A percentile compares a stretch with the other conserved stretches of the same genome.
These are phyloP conservation scores for Nannochloris sp. DNA, from an alignment of 139 green algal species.

Conservation along the genomic window DNA sequence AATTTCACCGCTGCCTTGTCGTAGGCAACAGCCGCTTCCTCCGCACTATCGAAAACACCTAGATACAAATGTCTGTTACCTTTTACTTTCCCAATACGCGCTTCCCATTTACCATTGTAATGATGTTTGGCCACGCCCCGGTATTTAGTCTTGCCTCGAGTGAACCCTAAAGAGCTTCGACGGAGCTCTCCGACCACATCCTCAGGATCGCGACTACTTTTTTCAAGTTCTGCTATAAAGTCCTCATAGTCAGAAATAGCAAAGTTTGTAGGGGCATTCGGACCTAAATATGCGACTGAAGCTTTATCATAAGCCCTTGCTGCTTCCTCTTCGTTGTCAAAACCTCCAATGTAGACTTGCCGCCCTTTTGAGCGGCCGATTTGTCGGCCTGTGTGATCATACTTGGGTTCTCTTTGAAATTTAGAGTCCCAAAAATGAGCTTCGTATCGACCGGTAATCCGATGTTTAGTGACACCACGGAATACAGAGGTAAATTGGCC, in stretches of 20 bases:
- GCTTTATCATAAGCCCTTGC: slow-evolving; percentile 73
- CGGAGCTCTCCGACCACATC: slow-evolving; percentile 61
- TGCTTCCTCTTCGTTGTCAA: slow-evolving; percentile 57
- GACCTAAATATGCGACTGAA: slow-evolving; percentile 57
- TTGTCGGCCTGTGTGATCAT: slow-evolving; percentile 34
- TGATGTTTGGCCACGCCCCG: slow-evolving; percentile 76
- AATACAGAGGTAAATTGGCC: slow-evolving; percentile 16
- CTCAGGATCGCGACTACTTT: slow-evolving; percentile 48
- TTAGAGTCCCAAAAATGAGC: slow-evolving; percentile 71
- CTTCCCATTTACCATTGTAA: slow-evolving; percentile 71
- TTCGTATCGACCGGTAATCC: slow-evolving; percentile 64
- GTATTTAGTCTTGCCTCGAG: slow-evolving; percentile 49
- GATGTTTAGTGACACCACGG: slow-evolving; percentile 54
- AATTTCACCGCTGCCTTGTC: slow-evolving; percentile 59
- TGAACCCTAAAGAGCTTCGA: slow-evolving; percentile 47
- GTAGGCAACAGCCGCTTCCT: slow-evolving; percentile 57
- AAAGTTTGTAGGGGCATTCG: slow-evolving; percentile 41
- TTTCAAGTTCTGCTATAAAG: slow-evolving; percentile 34
- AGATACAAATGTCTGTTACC: slow-evolving; percentile 57
- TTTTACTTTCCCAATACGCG: slow-evolving; percentile 65
- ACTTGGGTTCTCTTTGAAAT: slow-evolving; percentile 4
- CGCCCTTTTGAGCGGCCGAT: slow-evolving; percentile 51
- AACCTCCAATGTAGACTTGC: slow-evolving; percentile 73
- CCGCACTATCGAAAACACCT: slow-evolving; percentile 52
- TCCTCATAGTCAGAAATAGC: slow-evolving; percentile 46